Conservation (phyloP, 140 eudicot genomes). For the Erigeron philadelphicus region DNA sequence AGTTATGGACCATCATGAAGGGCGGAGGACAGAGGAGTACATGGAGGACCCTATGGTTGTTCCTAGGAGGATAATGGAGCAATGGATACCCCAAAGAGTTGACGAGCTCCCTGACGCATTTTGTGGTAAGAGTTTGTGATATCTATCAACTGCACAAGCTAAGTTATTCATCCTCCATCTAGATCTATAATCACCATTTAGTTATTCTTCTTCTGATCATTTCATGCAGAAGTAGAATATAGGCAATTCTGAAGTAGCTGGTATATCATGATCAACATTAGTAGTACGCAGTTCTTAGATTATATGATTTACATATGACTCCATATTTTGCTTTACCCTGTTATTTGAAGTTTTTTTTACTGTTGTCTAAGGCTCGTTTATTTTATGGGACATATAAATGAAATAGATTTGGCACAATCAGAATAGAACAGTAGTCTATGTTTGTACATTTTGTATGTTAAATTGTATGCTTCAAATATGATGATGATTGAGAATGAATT, state of each 20-base stretch:
- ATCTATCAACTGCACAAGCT: background rate
- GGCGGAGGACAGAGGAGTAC: slow-evolving; percentile 60
- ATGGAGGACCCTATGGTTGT: slow-evolving; percentile 92
- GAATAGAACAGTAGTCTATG: slow-evolving; percentile 4
- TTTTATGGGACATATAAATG: background rate
- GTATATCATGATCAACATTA: slow-evolving; percentile 9
- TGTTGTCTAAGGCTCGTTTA: slow-evolving; percentile 7
- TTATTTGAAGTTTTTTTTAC: background rate
- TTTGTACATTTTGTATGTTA: background rate
- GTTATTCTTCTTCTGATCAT: background rate
- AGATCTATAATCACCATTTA: background rate
- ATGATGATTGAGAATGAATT: background rate
- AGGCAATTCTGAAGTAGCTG: slow-evolving; percentile 10
- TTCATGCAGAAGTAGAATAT: slow-evolving; percentile 5
- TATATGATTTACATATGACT: background rate
- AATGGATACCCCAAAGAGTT: slow-evolving; percentile 82
- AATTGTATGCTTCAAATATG: background rate
- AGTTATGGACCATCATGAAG: slow-evolving; percentile 78
- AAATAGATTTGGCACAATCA: slow-evolving; percentile 10
- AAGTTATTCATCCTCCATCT: slow-evolving; percentile 1
- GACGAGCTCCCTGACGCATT: slow-evolving; percentile 95
- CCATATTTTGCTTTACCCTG: background rate
- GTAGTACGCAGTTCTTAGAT: slow-evolving; percentile 4
- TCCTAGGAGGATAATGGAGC: slow-evolving; percentile 89
- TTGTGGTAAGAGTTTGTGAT: slow-evolving; percentile 54